Evolutionary conservation across 2,329 filamentous ascomycete species (phyloP).

Genomic region (Talaromyces sp.): DNA sequence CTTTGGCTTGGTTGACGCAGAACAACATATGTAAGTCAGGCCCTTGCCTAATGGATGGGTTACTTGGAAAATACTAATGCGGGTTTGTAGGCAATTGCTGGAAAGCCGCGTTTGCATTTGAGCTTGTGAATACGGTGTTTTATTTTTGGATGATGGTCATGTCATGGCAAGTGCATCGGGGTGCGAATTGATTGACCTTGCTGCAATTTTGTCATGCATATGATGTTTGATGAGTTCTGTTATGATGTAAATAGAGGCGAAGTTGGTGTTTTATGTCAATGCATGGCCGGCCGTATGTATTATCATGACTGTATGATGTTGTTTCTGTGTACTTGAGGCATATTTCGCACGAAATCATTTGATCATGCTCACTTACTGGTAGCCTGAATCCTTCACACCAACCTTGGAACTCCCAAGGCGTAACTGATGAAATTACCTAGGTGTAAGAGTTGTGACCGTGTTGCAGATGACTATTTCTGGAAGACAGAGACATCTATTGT

Average conservation of each 20-base stretch:
- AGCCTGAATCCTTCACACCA: too few species aligned
- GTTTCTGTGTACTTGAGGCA: background rate
- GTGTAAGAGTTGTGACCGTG: too few species aligned
- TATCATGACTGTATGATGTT: background rate
- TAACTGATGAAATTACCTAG: too few species aligned
- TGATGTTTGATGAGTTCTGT: background rate
- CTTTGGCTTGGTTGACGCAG: constrained; percentile 59
- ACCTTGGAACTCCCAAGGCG: too few species aligned
- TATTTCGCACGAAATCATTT: background rate
- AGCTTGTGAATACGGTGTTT: constrained; percentile 59
- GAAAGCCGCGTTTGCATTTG: constrained; percentile 60
- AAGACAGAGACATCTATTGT: too few species aligned
- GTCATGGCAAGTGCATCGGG: constrained; percentile 49
- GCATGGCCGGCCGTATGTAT: background rate
- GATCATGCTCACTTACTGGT: background rate
- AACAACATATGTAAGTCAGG: constrained; percentile 53
- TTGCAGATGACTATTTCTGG: too few species aligned
- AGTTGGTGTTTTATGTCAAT: constrained; percentile 1
- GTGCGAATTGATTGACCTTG: constrained; percentile 21
- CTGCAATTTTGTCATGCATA: background rate
- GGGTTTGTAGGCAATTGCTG: constrained; percentile 50
- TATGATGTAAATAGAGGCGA: constrained; percentile 7
- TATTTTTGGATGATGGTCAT: constrained; percentile 63
- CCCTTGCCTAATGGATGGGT: too few species aligned
- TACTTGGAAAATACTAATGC: background rate